Evolutionary conservation across 73 alveolate species (phyloP), one percentile per base, ranked within the genome.

Genomic region (Strombidium stylifer): DNA sequence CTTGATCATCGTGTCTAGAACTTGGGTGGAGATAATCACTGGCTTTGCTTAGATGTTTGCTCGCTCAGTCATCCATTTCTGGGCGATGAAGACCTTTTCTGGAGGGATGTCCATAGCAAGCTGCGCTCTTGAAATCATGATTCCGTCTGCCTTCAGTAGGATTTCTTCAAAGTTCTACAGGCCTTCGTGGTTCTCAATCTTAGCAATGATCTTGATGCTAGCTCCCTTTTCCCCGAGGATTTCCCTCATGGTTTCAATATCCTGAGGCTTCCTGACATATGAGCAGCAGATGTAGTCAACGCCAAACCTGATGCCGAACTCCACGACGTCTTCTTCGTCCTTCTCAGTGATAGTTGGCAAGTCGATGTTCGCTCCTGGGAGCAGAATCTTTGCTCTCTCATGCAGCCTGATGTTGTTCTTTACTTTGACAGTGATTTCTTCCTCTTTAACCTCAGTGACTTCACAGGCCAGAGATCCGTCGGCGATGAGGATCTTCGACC

Each of bases 281-380:
- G 86, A 56, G 4, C 59, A 76, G 31, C 87, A 87, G 8, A 85
- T 73, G 34, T 69, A 74, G 82, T 87, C 95, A 53, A 87, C 78
- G 61, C 82, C 90, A 50, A 82, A 83, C 60, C 86, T 89, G 35
- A 91, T 81, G 37, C 98, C 98, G 57, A 91, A 91, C 72, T 91
- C 82, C 20, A 81, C 82, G 32, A 93, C 62, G 75, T 90, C 97
- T 21, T 82, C 81, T 70, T 84, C 87, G 72, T 93, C 98, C 56
- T 93, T 87, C 62, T 93, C 98, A 28, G 95, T 84, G 15, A 88
- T n/a, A n/a, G n/a, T n/a, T n/a, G n/a, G n/a, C n/a, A n/a, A n/a
- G n/a, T n/a, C n/a, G n/a, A n/a, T n/a, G n/a, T n/a, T n/a, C n/a
- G n/a, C n/a, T n/a, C n/a, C n/a, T n/a, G n/a, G n/a, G n/a, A n/a